Base-by-base conservation (phyloP, 2,329 filamentous ascomycete species). In the Penicillium sp. region DNA sequence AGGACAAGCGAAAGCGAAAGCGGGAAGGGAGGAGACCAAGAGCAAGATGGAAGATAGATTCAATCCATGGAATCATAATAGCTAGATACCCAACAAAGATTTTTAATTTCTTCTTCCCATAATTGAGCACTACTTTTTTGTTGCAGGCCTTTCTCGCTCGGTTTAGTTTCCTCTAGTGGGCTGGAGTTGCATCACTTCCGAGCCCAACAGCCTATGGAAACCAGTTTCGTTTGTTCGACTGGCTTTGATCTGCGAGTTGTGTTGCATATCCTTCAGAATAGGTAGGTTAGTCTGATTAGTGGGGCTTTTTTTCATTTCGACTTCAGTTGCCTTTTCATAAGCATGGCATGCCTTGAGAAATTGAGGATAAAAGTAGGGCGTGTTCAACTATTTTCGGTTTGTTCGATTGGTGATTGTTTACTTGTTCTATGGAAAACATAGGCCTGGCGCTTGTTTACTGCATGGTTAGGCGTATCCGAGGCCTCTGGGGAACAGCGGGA, bases 111-210 rank as follows among this genome's bases (percentile, higher is more conserved):
- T 49, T 24, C 15, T n/a, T 17, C 8, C 26, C 24, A 30, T 30
- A 49, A 19, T n/a, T 12, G 15, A 30, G 45, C 45, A 30, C 30
- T 26, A 17, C 10, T 15, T 10, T 28, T 24, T 13, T 19, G 9
- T 53, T 15, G 17, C 49, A 37, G 51, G 17, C 33, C 17, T 24
- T 9, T 15, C 19, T 22, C 30, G 28, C 58, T 66, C 65, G 65
- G 62, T 56, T 60, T 19, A 66, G 65, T 66, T 66, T 59, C 65
- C 65, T 54, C 49, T 55, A 40, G 56, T 61, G 42, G 59, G 53
- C 42, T 26, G 24, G 22, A 35, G 57, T 64, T 64, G 59, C 62
- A 66, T 64, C 59, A 53, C n/a, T 19, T 12, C 45, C 56, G 56
- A 58, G 51, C 13, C 13, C 13, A 3, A 12, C 22, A 38, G 35